Evolutionary conservation across 2,329 filamentous ascomycete species (phyloP), one percentile per base, ranked within the genome.

Genomic region (Clarireedia hainanense): DNA sequence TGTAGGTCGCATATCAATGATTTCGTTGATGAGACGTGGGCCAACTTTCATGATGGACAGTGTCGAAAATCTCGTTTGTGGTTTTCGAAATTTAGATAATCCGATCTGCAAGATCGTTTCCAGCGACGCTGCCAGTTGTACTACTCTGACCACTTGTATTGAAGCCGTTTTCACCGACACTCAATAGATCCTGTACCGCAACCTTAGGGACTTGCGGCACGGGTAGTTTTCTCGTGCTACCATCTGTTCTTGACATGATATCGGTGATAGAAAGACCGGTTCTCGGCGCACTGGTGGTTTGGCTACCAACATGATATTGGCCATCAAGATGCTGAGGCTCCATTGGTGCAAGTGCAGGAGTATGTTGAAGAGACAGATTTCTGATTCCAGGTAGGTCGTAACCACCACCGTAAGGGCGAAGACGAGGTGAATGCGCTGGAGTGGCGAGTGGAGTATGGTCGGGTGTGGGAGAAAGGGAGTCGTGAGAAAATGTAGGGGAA

Each of bases 401-500:
- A 62, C 87, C 84, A 62, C 76, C 79, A 60, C 79, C 76, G 55
- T 79, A 77, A 64, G 97, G 79, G 58, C 91, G 82, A 63, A 99
- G 79, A 45, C 94, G 89, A 51, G 94, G 94, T 17, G 91, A 96
- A 72, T 97, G 94, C 45, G 91, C 92, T 4, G 92, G 92, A 5
- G 92, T 99, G 27, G 91, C 92, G 55, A 97, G 84, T n/a, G 92
- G 92, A n/a, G 94, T 97, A 76, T 96, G 91, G 68, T 97, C 92
- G 10, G 92, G 94, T 1, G 92, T 99, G 4, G 92, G 94, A 9
- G 92, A 97, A 47, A 92, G 80, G 10, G 92, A 96, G 72, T 96
- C 91, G 73, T 96, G 91, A 2, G 92, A 96, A 71, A 96, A 96
- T 3, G 91, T 96, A 26, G 92, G 92, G 34, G 92, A 97, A 26